These are phyloP conservation scores for Bimuria novae-zelandiae DNA, from an alignment of 2,329 filamentous ascomycete genomes.

Conservation along the genomic window DNA sequence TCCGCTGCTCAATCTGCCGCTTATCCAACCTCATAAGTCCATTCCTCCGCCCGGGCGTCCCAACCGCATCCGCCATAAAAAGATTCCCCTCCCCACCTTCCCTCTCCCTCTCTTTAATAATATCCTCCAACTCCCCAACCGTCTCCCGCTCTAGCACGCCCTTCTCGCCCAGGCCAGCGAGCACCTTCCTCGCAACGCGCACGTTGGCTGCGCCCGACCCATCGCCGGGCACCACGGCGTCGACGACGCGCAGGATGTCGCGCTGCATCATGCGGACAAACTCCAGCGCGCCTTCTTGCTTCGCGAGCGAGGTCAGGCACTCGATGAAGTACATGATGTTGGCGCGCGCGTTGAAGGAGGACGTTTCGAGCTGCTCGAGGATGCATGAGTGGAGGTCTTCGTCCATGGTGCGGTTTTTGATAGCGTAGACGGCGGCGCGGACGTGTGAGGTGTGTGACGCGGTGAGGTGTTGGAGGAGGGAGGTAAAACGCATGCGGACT, in stretches of 20 bases:
- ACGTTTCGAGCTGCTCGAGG: conserved; percentile 90
- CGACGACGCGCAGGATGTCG: conserved; percentile 88
- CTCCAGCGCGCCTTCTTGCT: conserved; percentile 73
- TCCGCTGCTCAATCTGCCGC: conserved; percentile 89
- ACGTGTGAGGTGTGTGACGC: conserved; percentile 79
- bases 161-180: conserved; percentile 72
- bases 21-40: conserved; percentile 69
- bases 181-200: conserved; percentile 84
- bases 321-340: conserved; percentile 99
- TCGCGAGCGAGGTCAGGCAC: conserved; percentile 85
- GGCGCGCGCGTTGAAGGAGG: conserved; percentile 93
- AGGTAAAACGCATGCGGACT: conserved; percentile 95
- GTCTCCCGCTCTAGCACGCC: conserved; percentile 74
- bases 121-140: conserved; percentile 79
- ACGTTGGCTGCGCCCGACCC: conserved; percentile 91
- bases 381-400: conserved; percentile 98
- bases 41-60: conserved; percentile 24
- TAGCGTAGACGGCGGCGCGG: conserved; percentile 82
- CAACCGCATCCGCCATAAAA: conserved; percentile 21
- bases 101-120: conserved; percentile 78
- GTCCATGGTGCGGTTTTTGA: conserved; percentile 92
- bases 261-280: conserved; percentile 95
- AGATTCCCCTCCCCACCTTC: conserved; percentile 53
- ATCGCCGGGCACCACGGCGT: conserved; percentile 86
- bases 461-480: conserved; percentile 85